Conservation (phyloP, 306 rosid genomes). For the Oxytropis ochrocephala region DNA sequence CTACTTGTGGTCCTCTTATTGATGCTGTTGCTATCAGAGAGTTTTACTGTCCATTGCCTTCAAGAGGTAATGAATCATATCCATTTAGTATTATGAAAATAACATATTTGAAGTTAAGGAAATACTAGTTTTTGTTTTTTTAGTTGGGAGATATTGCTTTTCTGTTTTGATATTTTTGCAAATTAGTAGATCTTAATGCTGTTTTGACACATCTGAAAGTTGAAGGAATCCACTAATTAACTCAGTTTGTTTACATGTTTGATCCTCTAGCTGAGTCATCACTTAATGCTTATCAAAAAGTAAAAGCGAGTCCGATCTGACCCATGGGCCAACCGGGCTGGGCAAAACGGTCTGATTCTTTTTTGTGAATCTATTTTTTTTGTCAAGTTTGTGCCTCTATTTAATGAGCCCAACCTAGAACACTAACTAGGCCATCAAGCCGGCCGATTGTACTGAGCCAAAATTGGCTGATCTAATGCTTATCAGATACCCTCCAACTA, state of each 20-base stretch:
- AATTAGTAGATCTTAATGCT: not conserved
- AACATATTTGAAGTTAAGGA: not conserved
- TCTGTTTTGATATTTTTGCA: not conserved
- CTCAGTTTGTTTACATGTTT: not conserved
- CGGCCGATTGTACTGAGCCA: too few relatives aligned
- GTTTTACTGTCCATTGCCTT: slow-evolving; percentile 46
- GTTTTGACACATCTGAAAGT: not conserved
- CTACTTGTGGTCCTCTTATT: slow-evolving; percentile 89
- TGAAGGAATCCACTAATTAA: not conserved
- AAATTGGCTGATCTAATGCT: too few relatives aligned
- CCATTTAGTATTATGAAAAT: not conserved
- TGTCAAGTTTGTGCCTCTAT: too few relatives aligned
- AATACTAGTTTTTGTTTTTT: not conserved
- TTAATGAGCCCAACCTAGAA: too few relatives aligned
- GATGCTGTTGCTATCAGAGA: slow-evolving; percentile 86
- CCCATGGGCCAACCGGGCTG: too few relatives aligned
- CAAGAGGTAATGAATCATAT: slow-evolving; percentile 44
- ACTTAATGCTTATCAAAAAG: too few relatives aligned
- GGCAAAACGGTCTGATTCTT: too few relatives aligned
- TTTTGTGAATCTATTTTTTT: too few relatives aligned
- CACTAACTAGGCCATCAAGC: too few relatives aligned
- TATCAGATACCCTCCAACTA: not conserved
- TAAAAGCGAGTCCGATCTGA: too few relatives aligned
- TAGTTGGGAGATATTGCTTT: not conserved
- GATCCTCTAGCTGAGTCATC: not conserved